These are phyloP conservation scores for Arthrinium phaeospermum DNA, from an alignment of 2,329 filamentous ascomycete genomes.

Conservation along the genomic window DNA sequence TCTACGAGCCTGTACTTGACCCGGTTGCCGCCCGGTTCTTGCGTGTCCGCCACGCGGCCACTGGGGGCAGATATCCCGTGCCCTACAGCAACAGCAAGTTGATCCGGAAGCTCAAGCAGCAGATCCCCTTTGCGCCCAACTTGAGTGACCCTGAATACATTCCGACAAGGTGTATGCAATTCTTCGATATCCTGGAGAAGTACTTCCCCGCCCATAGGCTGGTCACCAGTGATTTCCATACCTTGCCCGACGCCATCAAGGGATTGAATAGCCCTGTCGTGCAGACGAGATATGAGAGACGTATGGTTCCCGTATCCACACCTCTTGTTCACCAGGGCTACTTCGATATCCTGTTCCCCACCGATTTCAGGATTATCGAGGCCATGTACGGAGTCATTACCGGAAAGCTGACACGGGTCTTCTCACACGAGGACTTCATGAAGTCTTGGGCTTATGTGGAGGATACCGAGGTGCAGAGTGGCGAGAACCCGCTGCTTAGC, in stretches of 20 bases:
- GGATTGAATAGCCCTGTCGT: constrained; percentile 94
- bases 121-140: constrained; percentile 75
- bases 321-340: constrained; percentile 97
- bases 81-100: constrained; percentile 61
- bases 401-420: constrained; percentile 84
- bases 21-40: constrained; percentile 83
- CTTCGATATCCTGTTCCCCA: constrained; percentile 98
- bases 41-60: constrained; percentile 80
- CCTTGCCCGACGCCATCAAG: constrained; percentile 78
- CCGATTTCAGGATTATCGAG: constrained; percentile 89
- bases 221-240: constrained; percentile 88
- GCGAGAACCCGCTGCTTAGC: constrained; percentile 88
- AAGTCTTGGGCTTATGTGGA: constrained; percentile 87
- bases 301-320: constrained; percentile 87
- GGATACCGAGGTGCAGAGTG: constrained; percentile 85
- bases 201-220: constrained; percentile 92
- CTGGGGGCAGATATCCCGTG: constrained; percentile 65
- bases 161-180: constrained; percentile 92
- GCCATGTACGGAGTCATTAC: constrained; percentile 92
- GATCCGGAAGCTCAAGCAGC: constrained; percentile 65
- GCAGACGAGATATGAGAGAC: constrained; percentile 87
- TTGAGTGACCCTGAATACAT: constrained; percentile 89
- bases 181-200: constrained; percentile 87
- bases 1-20: constrained; percentile 82
- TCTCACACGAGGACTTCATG: constrained; percentile 91